Evolutionary conservation across 306 rosid genomes (phyloP).

Genomic region (Abrus pulchellus): DNA sequence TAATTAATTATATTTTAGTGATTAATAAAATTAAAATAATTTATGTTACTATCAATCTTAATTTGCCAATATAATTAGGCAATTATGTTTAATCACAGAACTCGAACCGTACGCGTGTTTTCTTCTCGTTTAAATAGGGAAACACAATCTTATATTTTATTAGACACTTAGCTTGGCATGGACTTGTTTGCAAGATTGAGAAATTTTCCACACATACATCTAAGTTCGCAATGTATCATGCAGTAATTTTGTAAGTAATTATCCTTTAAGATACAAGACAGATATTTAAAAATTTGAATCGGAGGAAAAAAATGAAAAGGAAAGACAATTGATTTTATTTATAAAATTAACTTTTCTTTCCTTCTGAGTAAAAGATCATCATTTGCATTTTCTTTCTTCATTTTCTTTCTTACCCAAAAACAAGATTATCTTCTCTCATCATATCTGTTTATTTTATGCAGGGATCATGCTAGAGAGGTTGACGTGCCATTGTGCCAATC

Average conservation of each 20-base stretch:
- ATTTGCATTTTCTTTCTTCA: no score
- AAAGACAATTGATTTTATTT: no score
- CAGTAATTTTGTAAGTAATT: neutral
- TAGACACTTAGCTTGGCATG: neutral
- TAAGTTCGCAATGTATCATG: neutral
- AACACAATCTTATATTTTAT: neutral
- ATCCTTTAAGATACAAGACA: no score
- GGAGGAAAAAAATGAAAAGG: no score
- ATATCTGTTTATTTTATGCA: neutral
- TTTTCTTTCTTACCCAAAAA: neutral
- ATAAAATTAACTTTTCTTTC: no score
- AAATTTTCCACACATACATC: neutral
- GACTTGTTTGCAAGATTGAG: neutral
- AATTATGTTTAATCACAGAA: neutral
- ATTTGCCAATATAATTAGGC: neutral
- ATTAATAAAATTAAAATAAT: neutral
- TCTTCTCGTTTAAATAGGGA: neutral
- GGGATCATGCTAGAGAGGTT: neutral
- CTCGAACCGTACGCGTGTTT: constrained; percentile 2
- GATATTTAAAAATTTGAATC: no score
- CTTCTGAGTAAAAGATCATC: no score
- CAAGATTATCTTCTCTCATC: neutral
- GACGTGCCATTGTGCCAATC: neutral
- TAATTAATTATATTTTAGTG: constrained; percentile 5
- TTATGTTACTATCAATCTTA: constrained; percentile 9